A percentile compares a stretch with the other conserved stretches of the same genome.
Conservation (phyloP, 2,329 filamentous ascomycete genomes). For the Lecanicillium sp. region DNA sequence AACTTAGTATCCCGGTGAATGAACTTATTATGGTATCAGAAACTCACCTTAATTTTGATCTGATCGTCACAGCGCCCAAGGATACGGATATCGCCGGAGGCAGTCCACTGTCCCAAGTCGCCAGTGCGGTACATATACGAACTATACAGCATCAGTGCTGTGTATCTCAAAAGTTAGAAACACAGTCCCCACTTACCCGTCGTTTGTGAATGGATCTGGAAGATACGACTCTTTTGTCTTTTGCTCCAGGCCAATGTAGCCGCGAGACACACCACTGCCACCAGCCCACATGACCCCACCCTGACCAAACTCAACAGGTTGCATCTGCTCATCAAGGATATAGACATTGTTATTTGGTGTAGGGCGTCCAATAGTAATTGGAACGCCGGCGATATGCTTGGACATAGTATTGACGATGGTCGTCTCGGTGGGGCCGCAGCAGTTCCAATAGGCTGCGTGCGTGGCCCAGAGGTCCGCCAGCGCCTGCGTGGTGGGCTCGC, state of each 20-base stretch:
- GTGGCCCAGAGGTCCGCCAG: conserved; percentile 53
- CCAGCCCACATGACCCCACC: conserved; percentile 53
- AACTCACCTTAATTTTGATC: conserved; percentile 50
- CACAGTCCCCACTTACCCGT: conserved; percentile 41
- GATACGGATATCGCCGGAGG: conserved; percentile 47
- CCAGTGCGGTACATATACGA: conserved; percentile 55
- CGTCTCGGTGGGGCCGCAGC: conserved; percentile 55
- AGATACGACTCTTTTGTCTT: conserved; percentile 45
- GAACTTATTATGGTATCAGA: not conserved
- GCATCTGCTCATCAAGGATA: conserved; percentile 41
- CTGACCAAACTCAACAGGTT: conserved; percentile 40
- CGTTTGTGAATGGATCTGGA: conserved; percentile 42
- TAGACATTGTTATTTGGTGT: conserved; percentile 53
- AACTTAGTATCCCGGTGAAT: not conserved
- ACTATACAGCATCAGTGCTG: conserved; percentile 21
- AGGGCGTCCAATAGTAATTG: conserved; percentile 48
- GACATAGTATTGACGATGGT: conserved; percentile 55
- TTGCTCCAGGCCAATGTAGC: conserved; percentile 48
- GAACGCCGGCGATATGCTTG: conserved; percentile 38
- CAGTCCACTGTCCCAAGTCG: conserved; percentile 49
- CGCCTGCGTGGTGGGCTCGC: conserved; percentile 44
- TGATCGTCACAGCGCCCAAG: conserved; percentile 56
- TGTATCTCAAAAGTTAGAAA: not conserved
- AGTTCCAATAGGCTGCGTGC: conserved; percentile 45
- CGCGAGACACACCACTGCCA: conserved; percentile 47